Percentiles rank a stretch among this genome's conserved stretches.
phyloP scores from a whole-genome alignment of 352 stramenopile genomes.

The Globisporangium echinulatum region DNA sequence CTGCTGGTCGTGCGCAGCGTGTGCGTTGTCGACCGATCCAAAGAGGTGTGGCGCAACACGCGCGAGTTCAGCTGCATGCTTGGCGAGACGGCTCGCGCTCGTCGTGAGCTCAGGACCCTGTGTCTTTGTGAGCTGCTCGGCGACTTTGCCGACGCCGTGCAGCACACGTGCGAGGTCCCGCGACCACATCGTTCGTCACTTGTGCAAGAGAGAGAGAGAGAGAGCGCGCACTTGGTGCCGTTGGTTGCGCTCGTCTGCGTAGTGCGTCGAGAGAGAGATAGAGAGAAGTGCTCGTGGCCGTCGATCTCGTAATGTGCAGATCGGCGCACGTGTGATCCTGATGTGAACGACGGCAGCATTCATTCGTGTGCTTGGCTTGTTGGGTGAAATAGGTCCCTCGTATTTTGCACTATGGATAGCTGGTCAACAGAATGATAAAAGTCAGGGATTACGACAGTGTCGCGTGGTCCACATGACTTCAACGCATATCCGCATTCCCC shows the following conservation, averaged over 20 bases:
- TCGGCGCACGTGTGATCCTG: too few relatives aligned
- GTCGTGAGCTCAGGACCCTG: constrained; percentile 24
- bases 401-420: not conserved
- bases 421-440: not conserved
- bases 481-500: too few relatives aligned
- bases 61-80: constrained; percentile 39
- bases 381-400: not conserved
- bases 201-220: not conserved
- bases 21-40: constrained; percentile 5
- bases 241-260: too few relatives aligned
- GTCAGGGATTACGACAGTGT: too few relatives aligned
- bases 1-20: not conserved
- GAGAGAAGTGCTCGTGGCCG: too few relatives aligned
- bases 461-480: too few relatives aligned
- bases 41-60: constrained; percentile 42
- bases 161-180: constrained; percentile 65
- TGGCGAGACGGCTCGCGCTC: constrained; percentile 27
- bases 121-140: constrained; percentile 36
- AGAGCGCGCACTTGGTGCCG: not conserved
- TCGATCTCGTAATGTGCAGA: too few relatives aligned
- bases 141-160: constrained; percentile 60
- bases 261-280: too few relatives aligned
- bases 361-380: not conserved
- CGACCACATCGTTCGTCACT: constrained; percentile 42
- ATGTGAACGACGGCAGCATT: not conserved